These are phyloP conservation scores for Exobasidium cylindrosporum DNA, from an alignment of 1,284 basidiomycete genomes.

Conservation along the genomic window DNA sequence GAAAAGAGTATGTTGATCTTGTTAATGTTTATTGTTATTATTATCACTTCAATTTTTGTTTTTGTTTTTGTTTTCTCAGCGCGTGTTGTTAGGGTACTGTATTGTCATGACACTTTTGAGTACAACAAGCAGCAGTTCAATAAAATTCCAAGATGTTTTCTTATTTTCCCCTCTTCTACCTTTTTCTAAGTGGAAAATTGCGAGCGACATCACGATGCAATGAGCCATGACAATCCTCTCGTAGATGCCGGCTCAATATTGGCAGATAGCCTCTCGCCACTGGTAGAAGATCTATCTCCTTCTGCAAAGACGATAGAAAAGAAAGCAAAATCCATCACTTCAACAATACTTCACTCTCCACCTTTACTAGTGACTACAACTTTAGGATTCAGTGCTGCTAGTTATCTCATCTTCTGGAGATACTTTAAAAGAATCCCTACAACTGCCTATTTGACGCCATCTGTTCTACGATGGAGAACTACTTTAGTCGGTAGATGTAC, in stretches of 20 bases:
- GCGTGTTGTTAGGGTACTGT: too few relatives aligned
- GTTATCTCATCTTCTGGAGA: constrained; percentile 36
- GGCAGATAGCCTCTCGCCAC: neutral
- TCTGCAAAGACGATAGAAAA: neutral
- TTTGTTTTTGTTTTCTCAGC: too few relatives aligned
- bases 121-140: too few relatives aligned
- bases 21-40: too few relatives aligned
- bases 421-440: constrained; percentile 49
- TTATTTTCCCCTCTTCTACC: too few relatives aligned
- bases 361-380: neutral
- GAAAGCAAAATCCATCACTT: neutral
- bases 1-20: too few relatives aligned
- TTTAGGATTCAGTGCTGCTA: neutral
- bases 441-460: constrained; percentile 46
- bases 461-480: constrained; percentile 38
- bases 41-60: too few relatives aligned
- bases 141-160: too few relatives aligned
- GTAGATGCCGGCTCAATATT: neutral
- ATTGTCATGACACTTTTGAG: too few relatives aligned
- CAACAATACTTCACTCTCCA: constrained; percentile 1
- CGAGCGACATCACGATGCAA: too few relatives aligned
- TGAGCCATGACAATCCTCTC: neutral
- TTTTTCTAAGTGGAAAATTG: too few relatives aligned
- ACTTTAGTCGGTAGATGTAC: constrained; percentile 46
- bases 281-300: too few relatives aligned